Base-by-base conservation (phyloP, 2,329 filamentous ascomycete species). In the Pseudogymnoascus sp. region DNA sequence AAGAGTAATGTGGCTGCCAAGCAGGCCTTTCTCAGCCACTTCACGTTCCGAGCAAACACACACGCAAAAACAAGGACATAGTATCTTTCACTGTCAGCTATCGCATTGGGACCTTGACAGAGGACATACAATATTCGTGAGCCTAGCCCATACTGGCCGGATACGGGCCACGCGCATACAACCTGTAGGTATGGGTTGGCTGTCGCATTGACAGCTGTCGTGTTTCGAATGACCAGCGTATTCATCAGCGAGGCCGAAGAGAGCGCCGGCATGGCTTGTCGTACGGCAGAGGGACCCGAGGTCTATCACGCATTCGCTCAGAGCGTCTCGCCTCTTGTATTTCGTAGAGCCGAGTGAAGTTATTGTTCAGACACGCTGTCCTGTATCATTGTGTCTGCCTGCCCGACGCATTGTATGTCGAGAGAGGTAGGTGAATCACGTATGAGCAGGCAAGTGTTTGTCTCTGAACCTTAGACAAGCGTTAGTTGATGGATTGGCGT, bases 61-160 rank as follows among this genome's bases (percentile, higher is more conserved):
- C 85, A 89, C 2, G 84, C 79, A 59, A 82, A 78, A 59, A 89
- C 80, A 1, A 89, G 79, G 45, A 83, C 78, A 69, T 89, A 89
- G 71, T 88, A 86, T 64, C 83, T 84, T 65, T 26, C 37, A 35
- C 16, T 21, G 29, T 61, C 52, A 59, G 23, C 10, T 21, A 29
- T 61, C 16, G 37, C 21, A n/a, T 37, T 58, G 16, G 49, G 62
- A 29, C 55, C 31, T 61, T 11, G 3, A 11, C 31, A 52, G 14
- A 45, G 23, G 49, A 74, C 78, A 69, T 69, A 83, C 78, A 84
- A 69, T 38, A 81, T 70, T 65, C 82, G 74, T 0, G 80, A 80
- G 0, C 82, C 82, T 3, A 79, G 74, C 0, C 83, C 82, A 67
- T 85, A 85, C 67, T 84, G 82, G 0, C 81, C 81, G 14, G 78